phyloP scores from a whole-genome alignment of 1,284 basidiomycete genomes.

The Laetiporus sulphureus region DNA sequence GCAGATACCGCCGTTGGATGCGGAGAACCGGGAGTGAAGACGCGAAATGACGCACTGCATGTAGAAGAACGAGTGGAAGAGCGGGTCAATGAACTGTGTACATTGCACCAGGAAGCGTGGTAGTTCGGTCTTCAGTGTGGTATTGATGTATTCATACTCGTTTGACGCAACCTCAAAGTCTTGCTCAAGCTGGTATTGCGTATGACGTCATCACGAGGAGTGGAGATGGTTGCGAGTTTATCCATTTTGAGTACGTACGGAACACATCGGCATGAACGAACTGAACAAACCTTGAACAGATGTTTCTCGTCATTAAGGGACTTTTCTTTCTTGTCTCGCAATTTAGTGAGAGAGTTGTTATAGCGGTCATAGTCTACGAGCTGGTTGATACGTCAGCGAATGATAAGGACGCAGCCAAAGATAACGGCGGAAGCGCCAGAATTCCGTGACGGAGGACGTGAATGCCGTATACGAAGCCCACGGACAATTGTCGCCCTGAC shows the following conservation, averaged over 20 bases:
- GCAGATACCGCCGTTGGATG: neutral
- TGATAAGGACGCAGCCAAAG: neutral
- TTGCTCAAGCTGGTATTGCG: conserved; percentile 78
- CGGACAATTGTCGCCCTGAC: too few species aligned
- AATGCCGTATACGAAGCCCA: too few species aligned
- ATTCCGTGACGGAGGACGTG: too few species aligned
- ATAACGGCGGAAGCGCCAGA: too few species aligned
- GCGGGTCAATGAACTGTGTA: conserved; percentile 88
- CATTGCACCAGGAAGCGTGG: conserved; percentile 87
- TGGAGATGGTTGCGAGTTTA: too few species aligned
- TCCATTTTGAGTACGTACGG: too few species aligned
- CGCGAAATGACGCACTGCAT: conserved; percentile 84
- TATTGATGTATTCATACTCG: conserved; percentile 98
- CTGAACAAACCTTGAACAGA: conserved; percentile 69
- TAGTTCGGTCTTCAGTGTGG: conserved; percentile 86
- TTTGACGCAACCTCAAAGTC: conserved; percentile 93
- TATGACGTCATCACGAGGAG: too few species aligned
- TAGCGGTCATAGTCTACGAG: conserved; percentile 93
- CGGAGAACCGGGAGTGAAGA: neutral
- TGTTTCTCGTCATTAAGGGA: conserved; percentile 91
- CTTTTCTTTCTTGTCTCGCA: conserved; percentile 97
- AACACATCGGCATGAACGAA: too few species aligned
- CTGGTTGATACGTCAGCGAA: conserved; percentile 29
- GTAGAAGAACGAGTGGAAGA: conserved; percentile 98
- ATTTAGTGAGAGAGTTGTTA: conserved; percentile 93